phyloP scores from a whole-genome alignment of 176 grass and related monocot genomes.

The Sorghum bicolor region DNA sequence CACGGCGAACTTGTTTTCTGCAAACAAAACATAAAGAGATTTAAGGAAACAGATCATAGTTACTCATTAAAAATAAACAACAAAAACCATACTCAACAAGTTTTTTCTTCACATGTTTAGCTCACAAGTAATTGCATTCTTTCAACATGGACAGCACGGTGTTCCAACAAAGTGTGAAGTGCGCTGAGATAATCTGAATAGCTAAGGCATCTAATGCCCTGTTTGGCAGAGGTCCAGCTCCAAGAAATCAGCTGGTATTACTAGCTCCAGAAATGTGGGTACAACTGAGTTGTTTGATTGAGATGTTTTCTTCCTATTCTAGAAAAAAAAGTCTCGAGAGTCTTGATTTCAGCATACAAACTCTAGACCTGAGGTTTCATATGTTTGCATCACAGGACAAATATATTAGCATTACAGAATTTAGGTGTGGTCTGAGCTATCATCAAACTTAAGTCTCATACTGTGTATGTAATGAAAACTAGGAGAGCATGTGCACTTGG shows the following conservation, averaged over 20 bases:
- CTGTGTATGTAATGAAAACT: not conserved
- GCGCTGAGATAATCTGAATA: not conserved
- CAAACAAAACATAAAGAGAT: conserved; percentile 27
- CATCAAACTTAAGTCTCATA: not conserved
- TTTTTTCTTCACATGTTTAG: not conserved
- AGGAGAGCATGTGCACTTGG: not conserved
- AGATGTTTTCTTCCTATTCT: not conserved
- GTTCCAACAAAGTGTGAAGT: not conserved
- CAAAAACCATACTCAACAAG: not conserved
- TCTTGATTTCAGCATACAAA: not conserved
- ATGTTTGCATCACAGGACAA: conserved; percentile 1
- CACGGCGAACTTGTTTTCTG: conserved; percentile 99
- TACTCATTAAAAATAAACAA: not conserved
- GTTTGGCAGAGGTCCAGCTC: not conserved
- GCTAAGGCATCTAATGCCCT: not conserved
- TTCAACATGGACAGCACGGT: not conserved
- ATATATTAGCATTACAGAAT: not conserved
- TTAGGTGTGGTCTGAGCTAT: not conserved
- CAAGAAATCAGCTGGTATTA: not conserved
- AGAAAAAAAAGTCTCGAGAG: not conserved
- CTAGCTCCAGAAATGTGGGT: not conserved
- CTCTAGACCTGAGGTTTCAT: not conserved
- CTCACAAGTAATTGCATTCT: not conserved
- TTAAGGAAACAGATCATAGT: not conserved
- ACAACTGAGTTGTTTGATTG: not conserved